Evolutionary conservation across 345 rosid species (phyloP), one percentile per base, ranked within the genome.

Genomic region (Camelina neglecta): DNA sequence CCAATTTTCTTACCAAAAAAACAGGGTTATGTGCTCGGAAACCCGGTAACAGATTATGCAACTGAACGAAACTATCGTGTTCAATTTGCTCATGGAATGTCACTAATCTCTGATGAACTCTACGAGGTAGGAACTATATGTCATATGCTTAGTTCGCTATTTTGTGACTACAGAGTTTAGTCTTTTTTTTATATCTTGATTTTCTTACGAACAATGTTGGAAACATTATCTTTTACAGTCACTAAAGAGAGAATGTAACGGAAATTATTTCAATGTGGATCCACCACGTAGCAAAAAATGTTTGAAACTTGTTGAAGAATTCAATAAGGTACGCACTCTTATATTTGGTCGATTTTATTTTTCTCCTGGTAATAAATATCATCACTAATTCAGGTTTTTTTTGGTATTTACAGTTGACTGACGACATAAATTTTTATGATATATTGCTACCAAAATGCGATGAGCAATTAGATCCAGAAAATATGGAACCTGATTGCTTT

Each of bases 21-120:
- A 10, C 74, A 89, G 88, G 90, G 91, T 11, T 86, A 86, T 75
- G 9, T 81, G 2, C 57, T 87, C 1, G 90, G 91, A 5, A 84
- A 77, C 64, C 87, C 90, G 0, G 1, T 6, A 16, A 84, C 90
- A 2, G 54, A 76, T 64, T 0, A 6, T 5, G 60, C 50, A 8
- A 29, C 62, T 18, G 86, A 85, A 11, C 26, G 0, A 21, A 85
- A 84, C 61, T 78, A 82, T 44, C 69, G 56, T 16, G 44, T 87
- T 66, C 66, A 65, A 13, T 86, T 23, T 47, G 80, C 87, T 44
- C 83, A 85, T 42, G 82, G 84, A 16, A 62, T 78, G 84, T 77
- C 81, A 18, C 73, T 88, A 1, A 82, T 88, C 20, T 86, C 90
- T 2, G 78, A 82, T 74, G 80, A 83, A 56, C 81, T 83, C 18